These are phyloP conservation scores for Neonectria faginata DNA, from an alignment of 2,329 filamentous ascomycete species.

Conservation along the genomic window DNA sequence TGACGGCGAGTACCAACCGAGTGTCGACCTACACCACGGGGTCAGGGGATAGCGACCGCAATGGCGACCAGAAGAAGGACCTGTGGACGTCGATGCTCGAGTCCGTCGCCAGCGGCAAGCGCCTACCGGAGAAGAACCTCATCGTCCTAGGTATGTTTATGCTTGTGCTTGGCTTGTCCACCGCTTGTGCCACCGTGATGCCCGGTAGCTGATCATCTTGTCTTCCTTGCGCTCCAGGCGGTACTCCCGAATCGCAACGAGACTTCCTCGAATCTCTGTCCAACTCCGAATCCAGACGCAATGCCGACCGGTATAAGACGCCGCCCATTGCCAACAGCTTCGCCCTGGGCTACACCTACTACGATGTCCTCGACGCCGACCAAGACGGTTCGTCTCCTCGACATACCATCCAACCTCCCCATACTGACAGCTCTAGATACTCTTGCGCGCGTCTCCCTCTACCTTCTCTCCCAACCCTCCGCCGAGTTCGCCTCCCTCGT, in stretches of 20 bases:
- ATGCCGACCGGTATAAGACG: constrained; percentile 69
- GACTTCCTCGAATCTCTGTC: constrained; percentile 81
- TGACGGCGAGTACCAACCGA: constrained; percentile 66
- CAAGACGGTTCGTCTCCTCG: constrained; percentile 77
- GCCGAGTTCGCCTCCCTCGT: constrained; percentile 85
- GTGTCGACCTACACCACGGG: constrained; percentile 69
- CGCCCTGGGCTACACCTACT: constrained; percentile 93
- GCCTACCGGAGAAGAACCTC: constrained; percentile 90
- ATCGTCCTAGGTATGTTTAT: constrained; percentile 78
- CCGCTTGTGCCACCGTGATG: constrained; percentile 4
- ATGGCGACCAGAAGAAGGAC: constrained; percentile 83
- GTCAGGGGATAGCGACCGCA: constrained; percentile 67
- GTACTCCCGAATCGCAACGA: constrained; percentile 83
- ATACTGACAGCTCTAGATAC: constrained; percentile 72
- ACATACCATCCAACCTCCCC: background rate
- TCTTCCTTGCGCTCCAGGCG: constrained; percentile 64
- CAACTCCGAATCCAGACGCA: constrained; percentile 64
- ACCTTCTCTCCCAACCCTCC: constrained; percentile 88
- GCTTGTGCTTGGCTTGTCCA: background rate
- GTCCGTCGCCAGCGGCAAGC: constrained; percentile 88
- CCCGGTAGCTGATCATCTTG: constrained; percentile 46
- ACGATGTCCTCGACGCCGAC: constrained; percentile 92
- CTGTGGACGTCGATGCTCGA: constrained; percentile 96
- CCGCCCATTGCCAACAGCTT: constrained; percentile 92
- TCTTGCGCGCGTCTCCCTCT: constrained; percentile 87